A percentile compares a stretch with the other conserved stretches of the same genome.
These are phyloP conservation scores for Cotoneaster glaucophyllus DNA, from an alignment of 306 rosid genomes.

Conservation along the genomic window DNA sequence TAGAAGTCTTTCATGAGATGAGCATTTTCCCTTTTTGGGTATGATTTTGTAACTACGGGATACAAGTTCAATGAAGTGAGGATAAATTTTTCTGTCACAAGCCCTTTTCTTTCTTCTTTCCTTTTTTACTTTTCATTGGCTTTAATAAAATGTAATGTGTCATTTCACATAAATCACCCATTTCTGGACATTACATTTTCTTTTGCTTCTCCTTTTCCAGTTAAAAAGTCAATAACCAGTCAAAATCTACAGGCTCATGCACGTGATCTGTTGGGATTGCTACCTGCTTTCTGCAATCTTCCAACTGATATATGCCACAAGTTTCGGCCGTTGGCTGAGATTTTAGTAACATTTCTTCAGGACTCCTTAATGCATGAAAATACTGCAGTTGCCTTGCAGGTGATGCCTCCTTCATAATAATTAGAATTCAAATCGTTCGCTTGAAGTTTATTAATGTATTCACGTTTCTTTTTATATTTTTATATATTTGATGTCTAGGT, in stretches of 20 bases:
- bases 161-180: neutral
- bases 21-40: neutral
- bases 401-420: conserved; percentile 21
- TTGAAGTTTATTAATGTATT: conserved; percentile 9
- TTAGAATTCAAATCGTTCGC: neutral
- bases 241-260: conserved; percentile 55
- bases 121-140: neutral
- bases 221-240: conserved; percentile 32
- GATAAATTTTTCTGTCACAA: neutral
- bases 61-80: neutral
- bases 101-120: neutral
- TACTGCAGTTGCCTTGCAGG: conserved; percentile 71
- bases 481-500: conserved; percentile 34
- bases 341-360: conserved; percentile 55
- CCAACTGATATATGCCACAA: conserved; percentile 61
- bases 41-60: neutral
- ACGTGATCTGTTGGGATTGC: conserved; percentile 57
- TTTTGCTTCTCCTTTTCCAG: conserved; percentile 32
- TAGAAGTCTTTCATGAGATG: neutral
- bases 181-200: conserved; percentile 3
- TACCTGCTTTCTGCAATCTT: conserved; percentile 77
- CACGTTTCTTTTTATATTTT: conserved; percentile 7
- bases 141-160: conserved; percentile 1
- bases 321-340: conserved; percentile 39
- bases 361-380: conserved; percentile 62